These are phyloP conservation scores for Magnolia kwangsiensis DNA, from an alignment of 164 flowering plant genomes.

Conservation along the genomic window DNA sequence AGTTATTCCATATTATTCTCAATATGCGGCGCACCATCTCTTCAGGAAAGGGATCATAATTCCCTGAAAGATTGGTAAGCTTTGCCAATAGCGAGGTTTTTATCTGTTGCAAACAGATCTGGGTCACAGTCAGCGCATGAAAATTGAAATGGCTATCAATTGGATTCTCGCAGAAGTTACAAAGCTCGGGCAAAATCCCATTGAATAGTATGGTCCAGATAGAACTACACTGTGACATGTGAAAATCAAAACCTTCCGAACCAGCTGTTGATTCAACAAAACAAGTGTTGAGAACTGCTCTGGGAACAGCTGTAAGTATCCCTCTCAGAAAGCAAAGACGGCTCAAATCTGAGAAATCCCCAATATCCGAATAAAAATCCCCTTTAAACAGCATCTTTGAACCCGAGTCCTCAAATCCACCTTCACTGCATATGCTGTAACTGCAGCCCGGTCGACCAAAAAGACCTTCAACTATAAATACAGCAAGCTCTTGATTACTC, in stretches of 20 bases:
- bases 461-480: conserved; percentile 48
- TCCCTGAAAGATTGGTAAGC: conserved; percentile 24
- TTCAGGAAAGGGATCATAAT: conserved; percentile 64
- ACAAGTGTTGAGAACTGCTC: conserved; percentile 53
- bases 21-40: conserved; percentile 59
- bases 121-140: conserved; percentile 88
- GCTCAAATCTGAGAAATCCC: conserved; percentile 52
- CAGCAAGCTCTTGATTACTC: conserved; percentile 56
- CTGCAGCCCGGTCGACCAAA: conserved; percentile 30
- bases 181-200: conserved; percentile 89
- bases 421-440: conserved; percentile 15
- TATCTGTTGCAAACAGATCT: conserved; percentile 94
- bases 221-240: conserved; percentile 17
- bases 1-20: conserved; percentile 90
- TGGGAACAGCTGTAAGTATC: conserved; percentile 83
- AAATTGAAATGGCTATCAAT: conserved; percentile 92
- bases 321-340: conserved; percentile 91
- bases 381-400: conserved; percentile 50
- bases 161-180: conserved; percentile 79
- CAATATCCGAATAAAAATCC: conserved; percentile 47
- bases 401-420: conserved; percentile 21
- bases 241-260: conserved; percentile 13
- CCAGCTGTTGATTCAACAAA: conserved; percentile 27
- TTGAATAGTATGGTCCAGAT: conserved; percentile 72
- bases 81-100: conserved; percentile 64